Conservation (phyloP, 1,284 basidiomycete genomes). For the Cryptococcus sp. region DNA sequence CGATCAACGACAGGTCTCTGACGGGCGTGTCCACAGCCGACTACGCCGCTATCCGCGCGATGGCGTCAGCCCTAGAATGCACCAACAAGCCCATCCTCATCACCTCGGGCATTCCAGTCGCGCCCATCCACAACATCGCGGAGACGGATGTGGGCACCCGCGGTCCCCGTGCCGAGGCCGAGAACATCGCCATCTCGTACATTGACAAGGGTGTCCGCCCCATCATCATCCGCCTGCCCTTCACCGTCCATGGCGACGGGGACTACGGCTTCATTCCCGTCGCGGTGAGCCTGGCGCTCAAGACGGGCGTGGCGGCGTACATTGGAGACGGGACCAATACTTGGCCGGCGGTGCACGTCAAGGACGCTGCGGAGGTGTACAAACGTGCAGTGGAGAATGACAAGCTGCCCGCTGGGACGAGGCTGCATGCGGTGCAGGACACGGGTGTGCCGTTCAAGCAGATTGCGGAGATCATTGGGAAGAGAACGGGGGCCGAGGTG, state of each 20-base stretch:
- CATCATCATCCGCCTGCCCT: constrained; percentile 24
- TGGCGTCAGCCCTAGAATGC: constrained; percentile 21
- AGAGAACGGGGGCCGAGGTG: constrained; percentile 13
- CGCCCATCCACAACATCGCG: neutral
- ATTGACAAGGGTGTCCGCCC: constrained; percentile 16
- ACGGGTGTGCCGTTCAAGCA: constrained; percentile 12
- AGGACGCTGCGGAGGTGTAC: constrained; percentile 29
- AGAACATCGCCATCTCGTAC: constrained; percentile 2
- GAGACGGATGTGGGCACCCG: neutral
- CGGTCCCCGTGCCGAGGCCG: constrained; percentile 8
- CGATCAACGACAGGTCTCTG: neutral
- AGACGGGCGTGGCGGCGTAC: constrained; percentile 18
- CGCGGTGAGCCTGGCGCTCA: constrained; percentile 13
- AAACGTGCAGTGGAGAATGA: constrained; percentile 26
- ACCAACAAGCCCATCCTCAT: constrained; percentile 26
- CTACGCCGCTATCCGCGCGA: constrained; percentile 16
- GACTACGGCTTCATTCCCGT: constrained; percentile 18
- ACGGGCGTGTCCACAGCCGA: constrained; percentile 8
- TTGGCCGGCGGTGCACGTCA: constrained; percentile 22
- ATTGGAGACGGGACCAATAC: constrained; percentile 16
- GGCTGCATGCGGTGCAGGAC: constrained; percentile 24
- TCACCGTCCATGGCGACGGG: constrained; percentile 23
- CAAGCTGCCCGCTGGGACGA: constrained; percentile 11
- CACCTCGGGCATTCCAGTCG: constrained; percentile 9
- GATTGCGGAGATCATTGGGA: constrained; percentile 22